Evolutionary conservation across 768 basidiomycete genomes (phyloP).

Genomic region (Amanita muscaria): DNA sequence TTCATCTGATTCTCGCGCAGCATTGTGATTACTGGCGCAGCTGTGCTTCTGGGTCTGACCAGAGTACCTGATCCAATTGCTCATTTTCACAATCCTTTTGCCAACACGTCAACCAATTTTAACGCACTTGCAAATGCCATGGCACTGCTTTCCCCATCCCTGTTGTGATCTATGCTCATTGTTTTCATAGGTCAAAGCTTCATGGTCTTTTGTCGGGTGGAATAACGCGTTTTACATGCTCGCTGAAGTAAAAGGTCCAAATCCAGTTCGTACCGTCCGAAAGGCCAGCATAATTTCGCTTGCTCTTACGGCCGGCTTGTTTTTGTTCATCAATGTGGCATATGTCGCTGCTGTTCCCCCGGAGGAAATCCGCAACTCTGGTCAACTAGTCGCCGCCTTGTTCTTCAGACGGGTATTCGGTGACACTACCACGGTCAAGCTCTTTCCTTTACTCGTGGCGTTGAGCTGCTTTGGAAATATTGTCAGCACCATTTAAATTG

Average conservation of each 20-base stretch:
- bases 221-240: slow-evolving; percentile 37
- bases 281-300: slow-evolving; percentile 36
- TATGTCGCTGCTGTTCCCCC: slow-evolving; percentile 28
- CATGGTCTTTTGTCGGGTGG: slow-evolving; percentile 26
- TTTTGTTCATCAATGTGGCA: slow-evolving; percentile 36
- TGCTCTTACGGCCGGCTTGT: slow-evolving; percentile 30
- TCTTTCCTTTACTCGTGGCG: slow-evolving; percentile 24
- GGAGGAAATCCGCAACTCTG: slow-evolving; percentile 26
- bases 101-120: slow-evolving; percentile 35
- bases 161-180: too few species aligned
- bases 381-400: slow-evolving; percentile 24
- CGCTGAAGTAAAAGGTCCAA: slow-evolving; percentile 28
- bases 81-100: slow-evolving; percentile 50
- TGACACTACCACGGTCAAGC: slow-evolving; percentile 16
- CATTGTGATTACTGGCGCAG: slow-evolving; percentile 46
- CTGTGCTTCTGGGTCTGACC: slow-evolving; percentile 48
- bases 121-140: slow-evolving; percentile 33
- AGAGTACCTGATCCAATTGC: slow-evolving; percentile 42
- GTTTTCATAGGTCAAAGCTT: slow-evolving; percentile 25
- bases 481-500: slow-evolving; percentile 14
- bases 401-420: slow-evolving; percentile 28
- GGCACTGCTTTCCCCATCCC: slow-evolving; percentile 12
- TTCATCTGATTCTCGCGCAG: slow-evolving; percentile 10
- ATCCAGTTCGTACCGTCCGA: slow-evolving; percentile 37
- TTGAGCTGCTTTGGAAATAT: slow-evolving; percentile 30